Conservation (phyloP, 345 rosid genomes). For the Erucastrum elatum region DNA sequence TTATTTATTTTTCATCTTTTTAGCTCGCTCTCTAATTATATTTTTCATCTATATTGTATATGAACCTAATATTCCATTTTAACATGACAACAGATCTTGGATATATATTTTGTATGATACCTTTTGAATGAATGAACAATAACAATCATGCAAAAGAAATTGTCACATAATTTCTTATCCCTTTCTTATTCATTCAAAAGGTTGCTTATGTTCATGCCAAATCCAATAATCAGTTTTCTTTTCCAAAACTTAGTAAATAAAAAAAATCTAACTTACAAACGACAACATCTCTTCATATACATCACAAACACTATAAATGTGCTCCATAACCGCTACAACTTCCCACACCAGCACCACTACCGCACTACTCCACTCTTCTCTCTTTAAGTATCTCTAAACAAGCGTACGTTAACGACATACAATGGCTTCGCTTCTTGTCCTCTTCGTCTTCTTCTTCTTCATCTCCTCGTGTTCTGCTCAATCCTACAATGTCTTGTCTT, state of each 20-base stretch:
- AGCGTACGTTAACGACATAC: slow-evolving; percentile 5
- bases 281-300: not conserved
- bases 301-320: slow-evolving; percentile 41
- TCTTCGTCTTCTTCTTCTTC: slow-evolving; percentile 12
- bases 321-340: slow-evolving; percentile 35
- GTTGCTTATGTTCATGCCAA: slow-evolving; percentile 30
- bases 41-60: not conserved
- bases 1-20: not conserved
- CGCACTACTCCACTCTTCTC: slow-evolving; percentile 24
- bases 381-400: not conserved
- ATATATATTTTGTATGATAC: not conserved
- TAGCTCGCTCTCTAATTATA: slow-evolving; percentile 1
- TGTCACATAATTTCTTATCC: slow-evolving; percentile 26
- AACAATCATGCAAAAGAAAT: slow-evolving; percentile 29
- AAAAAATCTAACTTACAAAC: not conserved
- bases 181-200: slow-evolving; percentile 30
- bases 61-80: slow-evolving; percentile 2
- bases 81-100: not conserved
- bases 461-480: slow-evolving; percentile 32
- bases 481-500: slow-evolving; percentile 46
- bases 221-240: slow-evolving; percentile 22
- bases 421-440: slow-evolving; percentile 37
- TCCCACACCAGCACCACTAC: slow-evolving; percentile 37
- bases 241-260: not conserved
- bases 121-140: slow-evolving; percentile 17